Evolutionary conservation across 257 asterid genomes (phyloP).

Genomic region (Vinca minor): DNA sequence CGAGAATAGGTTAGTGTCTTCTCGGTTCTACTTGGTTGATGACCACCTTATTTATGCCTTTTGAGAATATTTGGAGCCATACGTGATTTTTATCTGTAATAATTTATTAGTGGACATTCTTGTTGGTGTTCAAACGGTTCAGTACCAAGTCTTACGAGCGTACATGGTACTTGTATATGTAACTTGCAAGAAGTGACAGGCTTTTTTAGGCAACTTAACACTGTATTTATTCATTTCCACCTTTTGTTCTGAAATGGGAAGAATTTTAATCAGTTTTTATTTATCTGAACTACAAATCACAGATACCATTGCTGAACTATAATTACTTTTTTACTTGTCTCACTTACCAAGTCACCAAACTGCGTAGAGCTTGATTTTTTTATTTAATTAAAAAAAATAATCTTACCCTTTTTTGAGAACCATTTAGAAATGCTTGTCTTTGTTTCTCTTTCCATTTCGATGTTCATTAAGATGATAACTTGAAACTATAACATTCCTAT

Average conservation of each 20-base stretch:
- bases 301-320: neutral
- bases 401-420: neutral
- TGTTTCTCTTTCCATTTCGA: neutral
- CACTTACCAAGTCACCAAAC: neutral
- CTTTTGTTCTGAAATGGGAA: neutral
- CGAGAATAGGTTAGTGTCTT: conserved; percentile 63
- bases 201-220: neutral
- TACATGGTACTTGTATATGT: neutral
- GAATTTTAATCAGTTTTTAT: neutral
- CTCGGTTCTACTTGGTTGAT: neutral
- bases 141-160: neutral
- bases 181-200: neutral
- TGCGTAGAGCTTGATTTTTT: neutral
- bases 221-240: neutral
- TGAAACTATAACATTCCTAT: neutral
- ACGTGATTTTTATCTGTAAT: neutral
- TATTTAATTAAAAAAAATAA: too few species aligned
- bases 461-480: neutral
- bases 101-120: neutral
- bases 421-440: neutral
- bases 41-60: neutral
- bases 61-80: neutral
- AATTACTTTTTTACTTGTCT: too few species aligned
- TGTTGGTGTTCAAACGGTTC: neutral
- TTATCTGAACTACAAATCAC: neutral